Conservation (phyloP, 1,284 basidiomycete genomes). For the Leccinum subatratum region DNA sequence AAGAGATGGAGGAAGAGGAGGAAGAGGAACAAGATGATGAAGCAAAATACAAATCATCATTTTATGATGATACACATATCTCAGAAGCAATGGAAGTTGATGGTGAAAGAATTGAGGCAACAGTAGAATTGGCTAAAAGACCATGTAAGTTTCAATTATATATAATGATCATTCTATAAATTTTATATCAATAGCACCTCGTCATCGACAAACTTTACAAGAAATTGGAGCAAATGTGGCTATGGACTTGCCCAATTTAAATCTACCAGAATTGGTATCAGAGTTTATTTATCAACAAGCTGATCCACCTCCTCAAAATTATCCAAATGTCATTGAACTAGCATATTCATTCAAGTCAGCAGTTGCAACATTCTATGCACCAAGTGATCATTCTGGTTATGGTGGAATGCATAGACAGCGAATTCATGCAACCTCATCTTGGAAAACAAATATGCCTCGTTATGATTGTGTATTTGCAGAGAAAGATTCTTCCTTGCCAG, state of each 20-base stretch:
- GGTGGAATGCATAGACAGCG: not conserved
- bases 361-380: not conserved
- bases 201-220: not conserved
- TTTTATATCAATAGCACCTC: not conserved
- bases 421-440: not conserved
- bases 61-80: not conserved
- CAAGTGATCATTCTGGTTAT: constrained; percentile 1
- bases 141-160: not conserved
- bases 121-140: not conserved
- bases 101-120: not conserved
- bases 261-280: not conserved
- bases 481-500: not conserved
- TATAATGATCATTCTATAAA: not conserved
- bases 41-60: not conserved
- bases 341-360: not conserved
- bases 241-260: not conserved
- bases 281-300: not conserved
- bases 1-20: too few relatives aligned
- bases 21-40: not conserved
- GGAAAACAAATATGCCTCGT: not conserved
- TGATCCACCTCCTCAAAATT: not conserved
- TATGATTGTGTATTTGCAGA: not conserved
- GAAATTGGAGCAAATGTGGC: not conserved
- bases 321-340: not conserved
- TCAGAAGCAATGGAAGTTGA: not conserved